Percentiles rank a stretch among this genome's conserved stretches.
Evolutionary conservation across 2,329 filamentous ascomycete genomes (phyloP).

Genomic region (Colletotrichum echinochloae): DNA sequence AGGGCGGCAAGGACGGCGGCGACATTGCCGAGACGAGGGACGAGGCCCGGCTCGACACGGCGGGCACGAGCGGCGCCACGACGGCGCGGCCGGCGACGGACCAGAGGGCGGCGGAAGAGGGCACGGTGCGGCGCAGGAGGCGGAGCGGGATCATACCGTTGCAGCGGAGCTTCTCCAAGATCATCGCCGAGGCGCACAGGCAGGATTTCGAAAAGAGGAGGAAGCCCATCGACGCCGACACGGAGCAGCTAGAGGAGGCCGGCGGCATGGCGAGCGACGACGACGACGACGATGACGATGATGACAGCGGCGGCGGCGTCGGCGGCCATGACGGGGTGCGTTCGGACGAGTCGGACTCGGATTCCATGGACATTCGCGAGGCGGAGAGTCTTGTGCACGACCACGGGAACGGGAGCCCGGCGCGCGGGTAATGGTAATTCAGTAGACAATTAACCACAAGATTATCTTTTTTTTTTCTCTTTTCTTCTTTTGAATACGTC

Average conservation of each 20-base stretch:
- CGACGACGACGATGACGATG: slow-evolving; percentile 47
- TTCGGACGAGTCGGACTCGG: slow-evolving; percentile 25
- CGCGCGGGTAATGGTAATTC: neutral
- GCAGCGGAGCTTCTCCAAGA: slow-evolving; percentile 62
- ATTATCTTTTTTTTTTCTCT: no score
- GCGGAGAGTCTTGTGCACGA: slow-evolving; percentile 40
- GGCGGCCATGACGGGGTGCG: slow-evolving; percentile 51
- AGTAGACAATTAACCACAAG: no score
- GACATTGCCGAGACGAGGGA: slow-evolving; percentile 25
- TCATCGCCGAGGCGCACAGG: slow-evolving; percentile 86
- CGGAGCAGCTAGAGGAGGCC: slow-evolving; percentile 43
- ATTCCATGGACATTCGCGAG: slow-evolving; percentile 47
- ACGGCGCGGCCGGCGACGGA: slow-evolving; percentile 32
- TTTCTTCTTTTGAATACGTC: no score
- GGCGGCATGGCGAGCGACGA: slow-evolving; percentile 45
- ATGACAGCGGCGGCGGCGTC: slow-evolving; percentile 42
- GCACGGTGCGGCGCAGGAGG: slow-evolving; percentile 45
- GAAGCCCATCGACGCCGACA: slow-evolving; percentile 46
- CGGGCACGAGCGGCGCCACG: slow-evolving; percentile 2
- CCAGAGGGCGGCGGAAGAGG: slow-evolving; percentile 43
- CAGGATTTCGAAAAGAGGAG: slow-evolving; percentile 92
- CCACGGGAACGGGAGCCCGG: slow-evolving; percentile 34
- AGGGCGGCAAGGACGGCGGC: neutral
- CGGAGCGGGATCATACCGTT: slow-evolving; percentile 42
- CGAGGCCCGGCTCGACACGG: slow-evolving; percentile 10